Evolutionary conservation across 2,329 filamentous ascomycete species (phyloP).

Genomic region (Diplodia scrobiculata): DNA sequence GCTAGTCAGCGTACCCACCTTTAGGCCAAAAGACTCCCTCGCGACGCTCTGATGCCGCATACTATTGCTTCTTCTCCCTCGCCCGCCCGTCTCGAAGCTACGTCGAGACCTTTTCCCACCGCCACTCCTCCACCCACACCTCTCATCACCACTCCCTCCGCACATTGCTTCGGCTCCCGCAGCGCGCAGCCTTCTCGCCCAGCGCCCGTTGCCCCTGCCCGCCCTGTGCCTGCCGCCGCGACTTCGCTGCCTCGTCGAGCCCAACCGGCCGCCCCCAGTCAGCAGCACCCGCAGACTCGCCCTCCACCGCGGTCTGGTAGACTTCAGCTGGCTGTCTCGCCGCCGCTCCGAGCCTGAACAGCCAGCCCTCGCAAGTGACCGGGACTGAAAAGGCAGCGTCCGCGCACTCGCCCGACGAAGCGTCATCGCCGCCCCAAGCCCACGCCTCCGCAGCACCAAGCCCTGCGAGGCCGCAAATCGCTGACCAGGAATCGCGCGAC

Average conservation of each 20-base stretch:
- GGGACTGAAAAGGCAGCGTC: constrained; percentile 20
- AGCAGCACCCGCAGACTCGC: constrained; percentile 10
- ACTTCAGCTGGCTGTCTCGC: constrained; percentile 21
- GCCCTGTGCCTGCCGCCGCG: constrained; percentile 27
- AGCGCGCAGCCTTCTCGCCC: constrained; percentile 20
- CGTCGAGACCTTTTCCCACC: constrained; percentile 12
- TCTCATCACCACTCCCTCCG: constrained; percentile 24
- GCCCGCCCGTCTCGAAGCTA: constrained; percentile 20
- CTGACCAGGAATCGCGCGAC: constrained; percentile 31
- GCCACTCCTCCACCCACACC: constrained; percentile 30
- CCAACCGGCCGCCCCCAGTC: constrained; percentile 14
- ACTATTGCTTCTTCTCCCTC: constrained; percentile 28
- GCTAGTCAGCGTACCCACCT: constrained; percentile 29
- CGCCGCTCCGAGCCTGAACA: constrained; percentile 24
- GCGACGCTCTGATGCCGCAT: constrained; percentile 29
- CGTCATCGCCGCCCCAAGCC: constrained; percentile 22
- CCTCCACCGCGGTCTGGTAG: constrained; percentile 25
- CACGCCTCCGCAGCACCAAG: constrained; percentile 17
- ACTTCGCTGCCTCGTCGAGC: constrained; percentile 20
- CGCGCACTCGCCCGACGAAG: constrained; percentile 8
- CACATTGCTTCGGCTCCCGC: constrained; percentile 7
- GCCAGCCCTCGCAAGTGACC: constrained; percentile 11
- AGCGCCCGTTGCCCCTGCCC: constrained; percentile 30
- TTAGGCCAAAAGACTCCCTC: constrained; percentile 29
- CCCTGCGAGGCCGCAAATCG: constrained; percentile 19